phyloP scores from a whole-genome alignment of 345 rosid species.

The Gossypium sturtianum region DNA sequence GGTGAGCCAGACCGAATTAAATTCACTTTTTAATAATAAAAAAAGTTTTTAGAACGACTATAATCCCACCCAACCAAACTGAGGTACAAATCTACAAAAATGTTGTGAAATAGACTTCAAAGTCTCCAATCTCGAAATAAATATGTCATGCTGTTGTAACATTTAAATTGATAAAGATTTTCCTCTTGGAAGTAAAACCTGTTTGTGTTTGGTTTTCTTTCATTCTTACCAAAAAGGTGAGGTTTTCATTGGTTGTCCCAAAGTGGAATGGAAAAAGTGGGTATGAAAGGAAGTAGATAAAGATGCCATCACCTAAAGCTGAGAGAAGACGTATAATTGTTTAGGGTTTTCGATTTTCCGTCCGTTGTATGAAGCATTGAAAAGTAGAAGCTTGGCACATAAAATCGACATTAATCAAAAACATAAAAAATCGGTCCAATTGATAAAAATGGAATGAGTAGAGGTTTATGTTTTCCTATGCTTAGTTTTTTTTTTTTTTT shows the following conservation, averaged over 20 bases:
- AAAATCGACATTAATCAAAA: not conserved
- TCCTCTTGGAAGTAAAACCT: not conserved
- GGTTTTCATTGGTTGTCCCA: constrained; percentile 5
- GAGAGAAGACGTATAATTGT: not conserved
- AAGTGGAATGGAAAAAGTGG: not conserved
- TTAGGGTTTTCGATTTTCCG: not conserved
- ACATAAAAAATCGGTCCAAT: too few species aligned
- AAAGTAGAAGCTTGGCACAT: not conserved
- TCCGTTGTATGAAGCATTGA: too few species aligned
- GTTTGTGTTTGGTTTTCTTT: not conserved
- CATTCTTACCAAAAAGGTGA: not conserved
- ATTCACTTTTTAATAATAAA: not conserved
- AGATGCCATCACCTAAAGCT: constrained; percentile 5
- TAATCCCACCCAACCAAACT: too few species aligned
- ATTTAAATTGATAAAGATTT: not conserved
- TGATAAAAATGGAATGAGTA: too few species aligned
- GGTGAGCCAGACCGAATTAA: not conserved
- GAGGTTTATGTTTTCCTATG: too few species aligned
- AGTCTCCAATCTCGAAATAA: not conserved
- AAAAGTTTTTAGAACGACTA: not conserved
- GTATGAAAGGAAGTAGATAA: not conserved
- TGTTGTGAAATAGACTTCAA: not conserved
- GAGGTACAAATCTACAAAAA: not conserved
- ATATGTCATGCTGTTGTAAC: not conserved
- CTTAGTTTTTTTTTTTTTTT: too few species aligned